phyloP scores from a whole-genome alignment of 805 yeast genomes.

The Trichomonascus vanleenenianus region DNA sequence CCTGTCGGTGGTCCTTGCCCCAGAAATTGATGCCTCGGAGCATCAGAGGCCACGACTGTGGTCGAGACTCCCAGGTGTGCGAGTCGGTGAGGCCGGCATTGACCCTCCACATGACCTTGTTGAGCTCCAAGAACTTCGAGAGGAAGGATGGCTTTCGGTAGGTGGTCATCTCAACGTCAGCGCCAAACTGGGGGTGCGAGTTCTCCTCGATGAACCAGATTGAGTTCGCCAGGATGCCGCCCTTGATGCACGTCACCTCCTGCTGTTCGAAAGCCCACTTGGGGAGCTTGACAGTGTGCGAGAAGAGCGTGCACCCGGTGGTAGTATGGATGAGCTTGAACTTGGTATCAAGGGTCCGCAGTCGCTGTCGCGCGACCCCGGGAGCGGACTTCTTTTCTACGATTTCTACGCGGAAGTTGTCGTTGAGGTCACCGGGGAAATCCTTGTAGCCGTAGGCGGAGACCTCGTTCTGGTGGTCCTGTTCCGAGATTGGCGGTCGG shows the following conservation, averaged over 20 bases:
- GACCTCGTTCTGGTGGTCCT: slow-evolving; percentile 83
- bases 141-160: slow-evolving; percentile 36
- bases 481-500: slow-evolving; percentile 85
- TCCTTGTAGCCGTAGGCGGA: slow-evolving; percentile 59
- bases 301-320: slow-evolving; percentile 60
- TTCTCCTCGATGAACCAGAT: slow-evolving; percentile 70
- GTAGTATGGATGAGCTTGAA: slow-evolving; percentile 63
- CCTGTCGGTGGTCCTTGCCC: slow-evolving; percentile 35
- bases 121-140: slow-evolving; percentile 48
- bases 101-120: slow-evolving; percentile 45
- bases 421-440: slow-evolving; percentile 58
- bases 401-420: slow-evolving; percentile 59
- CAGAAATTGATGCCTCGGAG: slow-evolving; percentile 54
- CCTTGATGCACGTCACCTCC: slow-evolving; percentile 80
- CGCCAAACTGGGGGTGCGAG: slow-evolving; percentile 42
- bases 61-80: slow-evolving; percentile 46
- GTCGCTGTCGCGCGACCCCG: slow-evolving; percentile 31
- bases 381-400: slow-evolving; percentile 30
- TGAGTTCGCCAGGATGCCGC: slow-evolving; percentile 59
- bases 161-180: slow-evolving; percentile 27
- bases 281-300: slow-evolving; percentile 73
- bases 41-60: slow-evolving; percentile 56
- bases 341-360: slow-evolving; percentile 55
- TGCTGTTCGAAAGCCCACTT: slow-evolving; percentile 77
- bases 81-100: slow-evolving; percentile 41